Base-by-base conservation (phyloP, 2,329 filamentous ascomycete species). In the Alternaria dauci region DNA sequence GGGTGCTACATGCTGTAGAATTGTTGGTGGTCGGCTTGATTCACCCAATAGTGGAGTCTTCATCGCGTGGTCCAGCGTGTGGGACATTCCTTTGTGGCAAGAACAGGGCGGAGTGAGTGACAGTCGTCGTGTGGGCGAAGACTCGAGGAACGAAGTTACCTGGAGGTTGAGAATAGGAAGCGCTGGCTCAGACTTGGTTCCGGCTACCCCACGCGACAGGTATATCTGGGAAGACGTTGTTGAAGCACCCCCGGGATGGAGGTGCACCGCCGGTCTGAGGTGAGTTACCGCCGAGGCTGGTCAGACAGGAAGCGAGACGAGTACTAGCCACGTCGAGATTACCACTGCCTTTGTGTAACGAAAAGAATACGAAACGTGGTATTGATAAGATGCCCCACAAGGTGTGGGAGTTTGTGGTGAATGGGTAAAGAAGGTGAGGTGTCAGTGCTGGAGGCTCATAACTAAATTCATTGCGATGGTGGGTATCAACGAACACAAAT, bases 161-260 rank as follows among this genome's bases (percentile, higher is more conserved):
- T 59, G 61, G 26, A 58, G 46, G 32, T 63, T 46, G 16, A 60
- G 41, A 41, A 65, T n/a, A 56, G 73, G 63, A 66, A 70, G 62
- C n/a, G 63, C 55, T 38, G 71, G 64, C 41, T 71, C 66, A 28
- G 74, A 74, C 56, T 75, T 66, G 32, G 76, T 73, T 30, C 70
- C 75, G 42, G 81, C 81, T 60, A 83, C 79, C 54, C 78, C 81
- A 55, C 81, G 70, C 25, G 81, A 83, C 51, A 84, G 75, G 55
- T 82, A 73, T 36, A 83, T 83, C 60, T 82, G 78, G 47, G 81
- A 83, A 78, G 82, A 81, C 81, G 81, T 83, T 28, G 67, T 81
- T 52, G 53, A 44, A 67, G 65, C 68, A 71, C 71, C 72, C 62
- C 73, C 67, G 14, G 8, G 28, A 39, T 43, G 12, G 66, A 54